These are phyloP conservation scores for Talaromyces liani DNA, from an alignment of 495 filamentous ascomycete genomes.

Conservation along the genomic window DNA sequence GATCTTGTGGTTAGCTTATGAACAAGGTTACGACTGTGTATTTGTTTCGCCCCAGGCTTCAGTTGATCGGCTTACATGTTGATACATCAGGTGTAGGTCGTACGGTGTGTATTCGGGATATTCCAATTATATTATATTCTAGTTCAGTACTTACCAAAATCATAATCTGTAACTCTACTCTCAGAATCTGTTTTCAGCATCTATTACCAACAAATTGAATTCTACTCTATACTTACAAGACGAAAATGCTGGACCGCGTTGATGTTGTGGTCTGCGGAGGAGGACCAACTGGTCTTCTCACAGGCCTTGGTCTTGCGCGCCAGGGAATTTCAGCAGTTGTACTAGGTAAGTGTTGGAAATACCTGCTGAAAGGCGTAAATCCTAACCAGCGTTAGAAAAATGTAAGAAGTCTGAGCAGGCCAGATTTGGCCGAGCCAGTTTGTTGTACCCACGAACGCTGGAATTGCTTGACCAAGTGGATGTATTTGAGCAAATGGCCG, in stretches of 20 bases:
- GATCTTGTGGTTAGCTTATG: neutral
- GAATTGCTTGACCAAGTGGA: slow-evolving; percentile 44
- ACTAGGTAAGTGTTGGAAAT: neutral
- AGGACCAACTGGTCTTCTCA: slow-evolving; percentile 1
- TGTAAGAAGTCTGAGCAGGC: slow-evolving; percentile 30
- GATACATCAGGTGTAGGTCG: neutral
- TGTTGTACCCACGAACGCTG: slow-evolving; percentile 34
- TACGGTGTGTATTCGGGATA: neutral
- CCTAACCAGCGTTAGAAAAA: slow-evolving; percentile 22
- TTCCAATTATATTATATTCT: neutral
- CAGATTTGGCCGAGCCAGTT: slow-evolving; percentile 35
- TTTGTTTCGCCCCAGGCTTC: neutral
- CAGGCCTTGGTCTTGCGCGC: neutral
- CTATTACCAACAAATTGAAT: neutral
- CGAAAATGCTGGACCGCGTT: slow-evolving; percentile 1
- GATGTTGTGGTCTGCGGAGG: neutral
- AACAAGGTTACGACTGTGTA: neutral
- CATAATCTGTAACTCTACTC: neutral
- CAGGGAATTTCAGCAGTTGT: neutral
- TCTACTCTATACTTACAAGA: neutral
- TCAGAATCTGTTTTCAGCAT: neutral
- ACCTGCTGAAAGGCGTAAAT: neutral
- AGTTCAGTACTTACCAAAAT: neutral
- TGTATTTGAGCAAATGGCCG: slow-evolving; percentile 34
- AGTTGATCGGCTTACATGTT: neutral